Evolutionary conservation across 2,329 filamentous ascomycete genomes (phyloP), one percentile per base, ranked within the genome.

Genomic region (Zarea fungicola): DNA sequence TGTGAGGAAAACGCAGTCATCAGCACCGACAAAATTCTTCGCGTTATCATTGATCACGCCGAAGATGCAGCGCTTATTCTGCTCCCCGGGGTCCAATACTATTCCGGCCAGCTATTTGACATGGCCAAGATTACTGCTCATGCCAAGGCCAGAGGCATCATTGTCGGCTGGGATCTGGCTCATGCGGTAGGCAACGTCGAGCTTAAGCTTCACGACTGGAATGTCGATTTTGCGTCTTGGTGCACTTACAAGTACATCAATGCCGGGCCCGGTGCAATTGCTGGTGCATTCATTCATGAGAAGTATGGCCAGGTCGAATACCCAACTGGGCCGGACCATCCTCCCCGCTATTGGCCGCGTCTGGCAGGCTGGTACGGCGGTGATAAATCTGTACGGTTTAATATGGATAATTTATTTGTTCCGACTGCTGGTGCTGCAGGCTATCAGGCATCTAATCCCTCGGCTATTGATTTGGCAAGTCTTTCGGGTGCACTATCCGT

Each of bases 241-340:
- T 96, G 90, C 67, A 91, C 85, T 16, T 96, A 96, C 76, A 96
- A 96, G 70, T 96, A 96, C 70, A 78, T 95, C 64, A 95, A 95
- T 62, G 83, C 84, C 22, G 90, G 90, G 0, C 89, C 90, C 0
- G 90, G 90, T 4, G 77, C 83, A 14, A 95, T 95, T 54, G 89
- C 81, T 1, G 89, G 85, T 0, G 72, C 85, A 1, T 96, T 90
- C 56, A 85, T 96, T 8, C 89, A 96, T 64, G 81, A 88, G 61
- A 75, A 72, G 32, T 85, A 95, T 62, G 82, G 85, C 34, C 64
- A 65, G 19, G 81, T 87, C 10, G 67, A 65, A 42, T 61, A 60
- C 2, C 60, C 60, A 16, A 62, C 70, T n/a, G 59, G 61, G 7
- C 62, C 63, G 3, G 66, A 70, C n/a, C 57, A 53, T 3, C 58